These are phyloP conservation scores for Tausonia pullulans DNA, from an alignment of 1,284 basidiomycete genomes.

Conservation along the genomic window DNA sequence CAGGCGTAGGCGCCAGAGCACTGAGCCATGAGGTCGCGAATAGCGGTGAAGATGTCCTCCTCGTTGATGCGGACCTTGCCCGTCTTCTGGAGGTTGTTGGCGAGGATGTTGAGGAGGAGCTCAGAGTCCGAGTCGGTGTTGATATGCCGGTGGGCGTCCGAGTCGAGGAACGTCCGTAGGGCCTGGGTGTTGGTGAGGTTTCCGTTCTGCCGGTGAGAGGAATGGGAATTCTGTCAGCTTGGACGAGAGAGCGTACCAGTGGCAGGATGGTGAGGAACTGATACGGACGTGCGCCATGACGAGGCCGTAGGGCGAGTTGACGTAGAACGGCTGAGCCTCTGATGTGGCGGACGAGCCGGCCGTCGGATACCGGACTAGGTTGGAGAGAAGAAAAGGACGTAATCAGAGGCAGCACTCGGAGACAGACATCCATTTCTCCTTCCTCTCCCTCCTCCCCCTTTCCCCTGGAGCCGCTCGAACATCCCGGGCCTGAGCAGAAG, in stretches of 20 bases:
- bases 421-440: neutral
- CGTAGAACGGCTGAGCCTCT: constrained; percentile 99
- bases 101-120: constrained; percentile 91
- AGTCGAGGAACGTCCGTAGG: constrained; percentile 85
- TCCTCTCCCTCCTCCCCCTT: too few species aligned
- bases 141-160: constrained; percentile 93
- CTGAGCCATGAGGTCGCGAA: constrained; percentile 77
- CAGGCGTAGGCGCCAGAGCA: constrained; percentile 92
- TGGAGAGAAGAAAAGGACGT: neutral
- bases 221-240: neutral
- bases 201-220: constrained; percentile 59
- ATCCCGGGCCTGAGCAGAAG: neutral
- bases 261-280: neutral
- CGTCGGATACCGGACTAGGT: constrained; percentile 84
- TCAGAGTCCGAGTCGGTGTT: constrained; percentile 99
- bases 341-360: constrained; percentile 93
- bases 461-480: neutral
- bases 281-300: constrained; percentile 84
- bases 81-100: constrained; percentile 93
- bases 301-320: constrained; percentile 98
- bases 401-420: neutral
- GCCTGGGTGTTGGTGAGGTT: constrained; percentile 90
- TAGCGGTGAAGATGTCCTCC: constrained; percentile 95
- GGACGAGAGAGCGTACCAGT: constrained; percentile 13
- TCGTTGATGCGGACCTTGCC: constrained; percentile 99